A percentile compares a stretch with the other conserved stretches of the same genome.
phyloP scores from a whole-genome alignment of 257 asterid species.

The Petunia axillaris region DNA sequence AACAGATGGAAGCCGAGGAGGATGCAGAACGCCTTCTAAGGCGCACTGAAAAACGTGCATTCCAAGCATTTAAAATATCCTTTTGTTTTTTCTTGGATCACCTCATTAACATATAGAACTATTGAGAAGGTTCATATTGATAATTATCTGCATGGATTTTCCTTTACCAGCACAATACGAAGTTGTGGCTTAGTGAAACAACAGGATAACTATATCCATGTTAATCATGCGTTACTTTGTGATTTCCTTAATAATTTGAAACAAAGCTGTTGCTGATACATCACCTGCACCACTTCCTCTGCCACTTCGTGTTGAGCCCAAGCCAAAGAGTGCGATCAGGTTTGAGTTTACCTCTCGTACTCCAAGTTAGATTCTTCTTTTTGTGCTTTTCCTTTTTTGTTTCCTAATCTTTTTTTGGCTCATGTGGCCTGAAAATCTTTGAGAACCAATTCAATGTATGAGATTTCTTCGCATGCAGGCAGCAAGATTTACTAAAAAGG shows the following conservation, averaged over 20 bases:
- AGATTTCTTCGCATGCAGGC: conserved; percentile 52
- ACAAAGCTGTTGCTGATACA: conserved; percentile 93
- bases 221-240: neutral
- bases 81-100: conserved; percentile 37
- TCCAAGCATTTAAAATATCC: conserved; percentile 98
- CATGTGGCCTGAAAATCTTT: neutral
- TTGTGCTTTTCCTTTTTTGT: neutral
- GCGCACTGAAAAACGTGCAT: conserved; percentile 96
- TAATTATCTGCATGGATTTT: neutral
- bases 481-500: conserved; percentile 88
- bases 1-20: conserved; percentile 99
- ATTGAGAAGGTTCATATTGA: neutral
- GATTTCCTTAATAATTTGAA: conserved; percentile 52
- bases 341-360: conserved; percentile 26
- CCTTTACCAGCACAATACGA: neutral
- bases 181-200: neutral
- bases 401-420: neutral
- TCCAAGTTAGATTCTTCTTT: neutral
- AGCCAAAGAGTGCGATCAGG: conserved; percentile 96
- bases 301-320: conserved; percentile 97
- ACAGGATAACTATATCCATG: neutral
- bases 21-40: conserved; percentile 96
- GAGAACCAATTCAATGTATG: neutral
- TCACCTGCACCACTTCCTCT: conserved; percentile 76
- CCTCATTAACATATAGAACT: neutral